Percentiles rank a stretch among this genome's conserved stretches.
Conservation (phyloP, 371 early-diverging fungal species). For the Apophysomyces elegans region DNA sequence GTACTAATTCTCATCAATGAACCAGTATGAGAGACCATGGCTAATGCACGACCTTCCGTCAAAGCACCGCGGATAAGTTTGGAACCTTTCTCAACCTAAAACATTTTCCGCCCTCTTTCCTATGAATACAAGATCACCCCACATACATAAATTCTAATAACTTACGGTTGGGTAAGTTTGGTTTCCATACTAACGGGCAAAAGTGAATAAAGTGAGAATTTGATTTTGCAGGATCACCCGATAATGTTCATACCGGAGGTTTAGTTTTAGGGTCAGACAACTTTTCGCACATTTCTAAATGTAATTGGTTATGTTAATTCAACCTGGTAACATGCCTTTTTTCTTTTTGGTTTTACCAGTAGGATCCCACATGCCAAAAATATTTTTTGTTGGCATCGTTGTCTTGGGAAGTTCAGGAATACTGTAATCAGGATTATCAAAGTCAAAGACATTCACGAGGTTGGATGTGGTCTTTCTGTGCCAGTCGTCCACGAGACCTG, state of each 20-base stretch:
- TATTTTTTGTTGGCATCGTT: constrained; percentile 20
- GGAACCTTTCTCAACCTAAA: constrained; percentile 21
- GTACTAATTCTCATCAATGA: neutral
- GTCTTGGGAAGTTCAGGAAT: constrained; percentile 19
- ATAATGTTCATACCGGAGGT: constrained; percentile 21
- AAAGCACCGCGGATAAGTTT: constrained; percentile 26
- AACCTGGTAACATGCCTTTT: too few species aligned
- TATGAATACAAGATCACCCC: neutral
- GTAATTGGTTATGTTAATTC: too few species aligned
- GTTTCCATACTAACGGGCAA: constrained; percentile 23
- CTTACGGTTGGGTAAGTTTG: constrained; percentile 24
- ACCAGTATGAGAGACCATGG: constrained; percentile 11
- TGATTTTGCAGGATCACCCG: neutral
- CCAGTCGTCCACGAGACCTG: constrained; percentile 25
- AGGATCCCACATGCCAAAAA: constrained; percentile 23
- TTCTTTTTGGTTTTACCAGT: constrained; percentile 15
- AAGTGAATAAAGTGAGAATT: neutral
- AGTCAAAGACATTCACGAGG: constrained; percentile 27
- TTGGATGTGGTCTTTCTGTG: constrained; percentile 25
- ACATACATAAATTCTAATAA: neutral
- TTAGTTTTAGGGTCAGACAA: constrained; percentile 26
- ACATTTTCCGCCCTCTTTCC: neutral
- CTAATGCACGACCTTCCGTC: constrained; percentile 24
- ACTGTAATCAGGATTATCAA: constrained; percentile 28
- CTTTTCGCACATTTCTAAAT: constrained; percentile 28